Conservation (phyloP, 2,329 filamentous ascomycete species). For the Paecilomyces dactylethromorphus region DNA sequence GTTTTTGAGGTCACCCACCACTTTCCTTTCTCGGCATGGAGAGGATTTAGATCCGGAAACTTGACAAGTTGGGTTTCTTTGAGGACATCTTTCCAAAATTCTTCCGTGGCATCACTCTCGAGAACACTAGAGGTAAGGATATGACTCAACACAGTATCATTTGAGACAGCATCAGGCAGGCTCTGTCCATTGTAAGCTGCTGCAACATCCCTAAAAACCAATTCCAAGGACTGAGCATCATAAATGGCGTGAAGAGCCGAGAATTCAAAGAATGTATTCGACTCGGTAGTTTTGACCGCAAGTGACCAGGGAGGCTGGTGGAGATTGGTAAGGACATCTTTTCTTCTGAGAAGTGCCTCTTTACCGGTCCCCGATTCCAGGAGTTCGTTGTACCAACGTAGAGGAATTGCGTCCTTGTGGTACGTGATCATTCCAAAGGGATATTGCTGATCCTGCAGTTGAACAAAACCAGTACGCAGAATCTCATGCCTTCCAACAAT, state of each 20-base stretch:
- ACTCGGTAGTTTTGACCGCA: slow-evolving; percentile 35
- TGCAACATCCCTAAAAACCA: slow-evolving; percentile 57
- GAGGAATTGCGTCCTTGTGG: slow-evolving; percentile 16
- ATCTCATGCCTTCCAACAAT: slow-evolving; percentile 58
- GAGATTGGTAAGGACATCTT: slow-evolving; percentile 37
- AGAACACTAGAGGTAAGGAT: slow-evolving; percentile 36
- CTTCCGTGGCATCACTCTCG: slow-evolving; percentile 23
- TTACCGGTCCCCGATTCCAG: background rate
- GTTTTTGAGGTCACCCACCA: slow-evolving; percentile 27
- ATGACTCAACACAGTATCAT: slow-evolving; percentile 38
- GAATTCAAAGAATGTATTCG: slow-evolving; percentile 35
- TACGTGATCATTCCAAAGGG: slow-evolving; percentile 73
- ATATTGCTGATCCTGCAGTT: slow-evolving; percentile 52
- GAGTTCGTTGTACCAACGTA: slow-evolving; percentile 37
- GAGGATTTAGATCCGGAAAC: slow-evolving; percentile 72
- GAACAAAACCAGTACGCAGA: slow-evolving; percentile 66
- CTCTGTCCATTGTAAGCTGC: slow-evolving; percentile 26
- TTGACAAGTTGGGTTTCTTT: slow-evolving; percentile 52
- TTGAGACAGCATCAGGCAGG: slow-evolving; percentile 17
- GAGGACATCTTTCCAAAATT: slow-evolving; percentile 60
- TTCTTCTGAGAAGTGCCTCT: slow-evolving; percentile 7
- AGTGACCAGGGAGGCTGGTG: slow-evolving; percentile 59
- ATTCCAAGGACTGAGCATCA: slow-evolving; percentile 67
- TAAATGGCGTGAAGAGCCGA: slow-evolving; percentile 77
- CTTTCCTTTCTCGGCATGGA: slow-evolving; percentile 33